These are phyloP conservation scores for Alternaria viburni DNA, from an alignment of 2,329 filamentous ascomycete species.

Conservation along the genomic window DNA sequence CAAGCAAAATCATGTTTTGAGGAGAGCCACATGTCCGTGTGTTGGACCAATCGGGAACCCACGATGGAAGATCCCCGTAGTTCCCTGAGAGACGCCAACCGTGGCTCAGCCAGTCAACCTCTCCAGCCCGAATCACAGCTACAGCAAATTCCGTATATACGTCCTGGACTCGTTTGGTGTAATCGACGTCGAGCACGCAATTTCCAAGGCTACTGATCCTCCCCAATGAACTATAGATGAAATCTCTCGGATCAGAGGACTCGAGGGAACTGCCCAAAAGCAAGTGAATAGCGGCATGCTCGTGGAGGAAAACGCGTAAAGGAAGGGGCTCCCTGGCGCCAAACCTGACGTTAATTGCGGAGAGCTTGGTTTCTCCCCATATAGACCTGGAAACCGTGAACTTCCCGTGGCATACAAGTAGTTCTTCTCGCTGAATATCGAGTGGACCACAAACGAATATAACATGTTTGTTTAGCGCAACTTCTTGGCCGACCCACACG, in stretches of 20 bases:
- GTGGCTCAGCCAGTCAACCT: fast-evolving
- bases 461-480: not conserved
- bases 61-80: not conserved
- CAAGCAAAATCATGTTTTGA: not conserved
- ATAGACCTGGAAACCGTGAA: not conserved
- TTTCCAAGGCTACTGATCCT: not conserved
- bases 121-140: not conserved
- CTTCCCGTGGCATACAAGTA: not conserved
- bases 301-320: not conserved
- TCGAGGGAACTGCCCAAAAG: not conserved
- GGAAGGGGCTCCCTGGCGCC: not conserved
- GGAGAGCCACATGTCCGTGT: not conserved
- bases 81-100: not conserved
- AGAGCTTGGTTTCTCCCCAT: not conserved
- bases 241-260: not conserved
- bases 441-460: not conserved
- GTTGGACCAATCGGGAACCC: not conserved
- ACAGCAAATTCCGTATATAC: not conserved
- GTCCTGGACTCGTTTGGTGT: not conserved
- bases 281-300: not conserved
- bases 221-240: not conserved
- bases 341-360: no score
- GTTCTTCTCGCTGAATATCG: not conserved
- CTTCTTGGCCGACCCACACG: not conserved
- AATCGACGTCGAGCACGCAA: not conserved